These are phyloP conservation scores for Physcia stellaris DNA, from an alignment of 495 filamentous ascomycete species.

Conservation along the genomic window DNA sequence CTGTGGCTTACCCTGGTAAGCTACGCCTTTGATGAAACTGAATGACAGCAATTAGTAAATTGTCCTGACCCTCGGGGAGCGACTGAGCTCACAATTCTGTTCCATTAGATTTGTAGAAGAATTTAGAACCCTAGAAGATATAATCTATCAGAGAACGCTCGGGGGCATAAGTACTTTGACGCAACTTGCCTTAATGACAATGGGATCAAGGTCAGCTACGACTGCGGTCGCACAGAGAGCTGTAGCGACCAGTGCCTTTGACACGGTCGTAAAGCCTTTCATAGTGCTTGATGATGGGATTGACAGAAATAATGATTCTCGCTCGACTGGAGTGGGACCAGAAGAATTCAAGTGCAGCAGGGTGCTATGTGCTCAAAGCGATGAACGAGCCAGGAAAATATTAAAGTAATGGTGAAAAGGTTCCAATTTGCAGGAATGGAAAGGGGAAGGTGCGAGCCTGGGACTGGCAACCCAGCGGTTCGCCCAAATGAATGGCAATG, in stretches of 20 bases:
- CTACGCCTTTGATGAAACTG: constrained; percentile 71
- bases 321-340: too few species aligned
- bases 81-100: constrained; percentile 56
- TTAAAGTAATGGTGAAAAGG: too few species aligned
- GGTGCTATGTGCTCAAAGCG: too few species aligned
- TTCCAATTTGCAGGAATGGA: too few species aligned
- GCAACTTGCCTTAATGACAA: constrained; percentile 63
- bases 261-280: constrained; percentile 21
- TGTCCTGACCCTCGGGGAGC: neutral
- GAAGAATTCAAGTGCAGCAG: neutral
- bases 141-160: constrained; percentile 3
- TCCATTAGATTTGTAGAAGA: constrained; percentile 64
- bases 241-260: constrained; percentile 29
- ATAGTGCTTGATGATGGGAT: constrained; percentile 16
- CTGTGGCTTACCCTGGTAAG: constrained; percentile 56
- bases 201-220: constrained; percentile 48
- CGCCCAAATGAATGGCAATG: too few species aligned
- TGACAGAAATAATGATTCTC: constrained; percentile 7
- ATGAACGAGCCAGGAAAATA: too few species aligned
- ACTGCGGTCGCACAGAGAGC: constrained; percentile 31
- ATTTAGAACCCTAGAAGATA: constrained; percentile 47
- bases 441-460: too few species aligned
- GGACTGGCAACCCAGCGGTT: too few species aligned
- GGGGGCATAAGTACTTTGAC: constrained; percentile 24
- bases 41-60: constrained; percentile 10